Conservation (phyloP, 495 filamentous ascomycete genomes). For the Daldinia concentrica region DNA sequence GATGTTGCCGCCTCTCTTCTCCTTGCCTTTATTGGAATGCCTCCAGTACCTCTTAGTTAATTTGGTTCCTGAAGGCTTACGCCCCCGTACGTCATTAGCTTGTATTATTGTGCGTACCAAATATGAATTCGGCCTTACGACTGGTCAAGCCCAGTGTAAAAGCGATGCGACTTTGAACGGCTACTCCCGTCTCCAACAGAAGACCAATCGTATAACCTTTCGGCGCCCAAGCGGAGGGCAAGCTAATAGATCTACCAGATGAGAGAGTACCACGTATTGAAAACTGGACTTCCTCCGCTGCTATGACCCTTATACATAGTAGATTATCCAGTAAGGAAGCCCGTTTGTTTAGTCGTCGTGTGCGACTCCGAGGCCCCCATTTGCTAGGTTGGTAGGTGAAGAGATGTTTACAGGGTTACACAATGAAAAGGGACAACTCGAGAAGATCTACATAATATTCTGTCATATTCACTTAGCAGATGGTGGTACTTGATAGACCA, state of each 20-base stretch:
- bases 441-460: constrained; percentile 17
- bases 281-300: constrained; percentile 8
- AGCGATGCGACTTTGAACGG: constrained; percentile 40
- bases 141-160: constrained; percentile 27
- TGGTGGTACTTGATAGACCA: constrained; percentile 37
- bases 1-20: constrained; percentile 30
- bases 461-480: constrained; percentile 34
- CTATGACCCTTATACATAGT: not conserved
- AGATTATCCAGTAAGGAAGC: not conserved
- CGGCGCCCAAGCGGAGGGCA: constrained; percentile 11
- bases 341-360: not conserved
- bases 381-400: not conserved
- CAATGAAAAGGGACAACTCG: constrained; percentile 1
- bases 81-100: constrained; percentile 35
- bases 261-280: constrained; percentile 11
- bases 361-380: not conserved
- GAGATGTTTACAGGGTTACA: not conserved
- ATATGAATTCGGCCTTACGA: constrained; percentile 9
- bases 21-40: constrained; percentile 13
- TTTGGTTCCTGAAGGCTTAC: constrained; percentile 35
- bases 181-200: constrained; percentile 20
- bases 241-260: constrained; percentile 12
- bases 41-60: constrained; percentile 24
- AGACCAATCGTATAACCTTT: constrained; percentile 13
- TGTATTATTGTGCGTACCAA: constrained; percentile 23